phyloP scores from a whole-genome alignment of 176 grass and related monocot genomes.

The Aechmea fasciata region DNA sequence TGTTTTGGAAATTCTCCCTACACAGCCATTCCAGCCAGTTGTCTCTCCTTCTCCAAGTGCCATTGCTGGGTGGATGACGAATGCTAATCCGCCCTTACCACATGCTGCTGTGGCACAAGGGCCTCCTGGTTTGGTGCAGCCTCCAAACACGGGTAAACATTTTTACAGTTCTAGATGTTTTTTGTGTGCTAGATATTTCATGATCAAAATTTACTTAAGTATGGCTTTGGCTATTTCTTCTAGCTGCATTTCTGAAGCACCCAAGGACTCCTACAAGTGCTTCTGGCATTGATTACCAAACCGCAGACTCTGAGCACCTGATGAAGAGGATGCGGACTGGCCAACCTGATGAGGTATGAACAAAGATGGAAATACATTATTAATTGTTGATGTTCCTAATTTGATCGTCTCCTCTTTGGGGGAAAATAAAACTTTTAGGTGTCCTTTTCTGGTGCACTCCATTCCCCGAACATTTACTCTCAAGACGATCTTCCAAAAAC shows the following conservation, averaged over 20 bases:
- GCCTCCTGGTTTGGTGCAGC: conserved; percentile 69
- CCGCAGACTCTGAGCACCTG: conserved; percentile 94
- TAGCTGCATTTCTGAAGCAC: conserved; percentile 94
- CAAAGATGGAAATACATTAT: conserved; percentile 1
- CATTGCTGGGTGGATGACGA: conserved; percentile 99
- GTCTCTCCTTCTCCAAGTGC: conserved; percentile 89
- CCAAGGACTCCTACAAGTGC: conserved; percentile 73
- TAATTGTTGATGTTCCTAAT: conserved; percentile 13
- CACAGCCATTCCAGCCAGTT: conserved; percentile 90
- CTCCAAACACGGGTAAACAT: conserved; percentile 64
- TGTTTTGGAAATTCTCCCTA: conserved; percentile 4
- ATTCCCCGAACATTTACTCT: conserved; percentile 76
- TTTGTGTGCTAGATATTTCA: not conserved
- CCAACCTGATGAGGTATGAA: conserved; percentile 83
- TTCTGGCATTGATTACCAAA: conserved; percentile 90
- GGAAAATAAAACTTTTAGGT: conserved; percentile 39
- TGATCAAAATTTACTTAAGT: conserved; percentile 2
- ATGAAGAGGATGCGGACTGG: conserved; percentile 97
- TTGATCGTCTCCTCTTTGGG: not conserved
- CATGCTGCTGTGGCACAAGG: conserved; percentile 78
- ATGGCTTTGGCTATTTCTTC: conserved; percentile 20
- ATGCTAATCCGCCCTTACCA: conserved; percentile 72
- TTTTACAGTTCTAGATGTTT: not conserved
- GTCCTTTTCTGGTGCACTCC: conserved; percentile 81
- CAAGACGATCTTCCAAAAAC: conserved; percentile 98